These are phyloP conservation scores for Graphilbum ipis-grandicollis DNA, from an alignment of 2,329 filamentous ascomycete genomes.

Conservation along the genomic window DNA sequence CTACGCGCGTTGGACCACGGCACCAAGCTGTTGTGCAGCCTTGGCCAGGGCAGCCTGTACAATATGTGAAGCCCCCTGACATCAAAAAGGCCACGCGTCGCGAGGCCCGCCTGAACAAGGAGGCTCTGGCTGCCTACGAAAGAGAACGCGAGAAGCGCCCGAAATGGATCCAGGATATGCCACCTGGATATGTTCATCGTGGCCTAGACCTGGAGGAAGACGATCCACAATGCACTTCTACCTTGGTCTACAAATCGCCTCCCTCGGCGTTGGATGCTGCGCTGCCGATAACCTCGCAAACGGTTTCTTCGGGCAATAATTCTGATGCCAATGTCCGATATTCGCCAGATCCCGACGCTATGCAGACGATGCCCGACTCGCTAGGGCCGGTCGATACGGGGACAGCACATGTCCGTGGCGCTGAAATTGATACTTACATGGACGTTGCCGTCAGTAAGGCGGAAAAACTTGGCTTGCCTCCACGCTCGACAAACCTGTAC, in stretches of 20 bases:
- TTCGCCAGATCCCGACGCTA: background rate
- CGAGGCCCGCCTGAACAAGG: conserved; percentile 61
- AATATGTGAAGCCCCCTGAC: conserved; percentile 77
- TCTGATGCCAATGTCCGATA: too few relatives aligned
- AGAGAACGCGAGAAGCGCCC: conserved; percentile 76
- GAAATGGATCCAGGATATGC: conserved; percentile 88
- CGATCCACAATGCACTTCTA: conserved; percentile 59
- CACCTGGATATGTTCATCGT: conserved; percentile 65
- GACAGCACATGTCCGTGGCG: background rate
- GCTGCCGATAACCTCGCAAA: too few relatives aligned
- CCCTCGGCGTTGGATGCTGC: background rate
- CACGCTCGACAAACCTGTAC: conserved; percentile 68
- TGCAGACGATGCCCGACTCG: conserved; percentile 6
- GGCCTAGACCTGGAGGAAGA: conserved; percentile 61
- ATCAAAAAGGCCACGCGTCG: conserved; percentile 75
- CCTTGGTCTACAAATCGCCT: conserved; percentile 64
- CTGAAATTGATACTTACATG: conserved; percentile 64
- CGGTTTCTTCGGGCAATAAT: background rate
- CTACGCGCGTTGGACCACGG: conserved; percentile 75
- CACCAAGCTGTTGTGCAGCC: conserved; percentile 75
- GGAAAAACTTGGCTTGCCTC: conserved; percentile 50
- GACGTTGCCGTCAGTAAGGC: conserved; percentile 46
- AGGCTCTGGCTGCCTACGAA: conserved; percentile 62
- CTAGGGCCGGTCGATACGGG: background rate
- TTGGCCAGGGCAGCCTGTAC: conserved; percentile 77